Base-by-base conservation (phyloP, 805 yeast genomes). In the Phaffomyces opuntiae region DNA sequence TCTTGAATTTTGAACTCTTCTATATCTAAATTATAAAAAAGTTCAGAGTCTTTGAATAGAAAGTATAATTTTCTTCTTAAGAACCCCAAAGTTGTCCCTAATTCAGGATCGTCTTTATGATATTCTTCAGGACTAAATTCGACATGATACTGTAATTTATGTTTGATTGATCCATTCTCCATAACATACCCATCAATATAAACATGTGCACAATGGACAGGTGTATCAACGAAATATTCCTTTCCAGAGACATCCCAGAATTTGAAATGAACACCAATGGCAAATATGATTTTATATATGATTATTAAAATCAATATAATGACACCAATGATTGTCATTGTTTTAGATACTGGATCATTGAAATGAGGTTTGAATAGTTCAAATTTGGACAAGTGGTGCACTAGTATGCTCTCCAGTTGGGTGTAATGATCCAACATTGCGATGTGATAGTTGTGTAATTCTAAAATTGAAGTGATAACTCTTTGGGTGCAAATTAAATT, bases 81-180 rank as follows among this genome's bases (percentile, higher is more conserved):
- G 51, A 81, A 78, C 16, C 69, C 73, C 32, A 90, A 70, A 17
- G 81, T 76, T 9, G 90, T 78, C 1, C 95, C 95, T 42, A 70
- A 73, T 48, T 78, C 90, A 6, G 81, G 83, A 46, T 85, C 77
- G 49, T 75, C 75, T 53, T 64, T 48, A 32, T 61, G 49, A 58
- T 78, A 86, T 55, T 87, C 95, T 53, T 83, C 90, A 0, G 95
- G 93, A 29, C 86, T 78, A 62, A 87, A 87, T 59, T 86, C 95
- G 53, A 84, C 72, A 60, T 84, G 85, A 59, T 81, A 86, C 25
- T 67, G 68, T 31, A 83, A 50, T 24, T 57, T 62, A 48, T 50
- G 13, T 49, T 44, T 8, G 54, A 49, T 2, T 51, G 47, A 5
- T 53, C 49, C 35, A 14, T 32, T 32, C n/a, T n/a, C 27, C 7